phyloP scores from a whole-genome alignment of 768 basidiomycete species.

The Cytidiella melzeri region DNA sequence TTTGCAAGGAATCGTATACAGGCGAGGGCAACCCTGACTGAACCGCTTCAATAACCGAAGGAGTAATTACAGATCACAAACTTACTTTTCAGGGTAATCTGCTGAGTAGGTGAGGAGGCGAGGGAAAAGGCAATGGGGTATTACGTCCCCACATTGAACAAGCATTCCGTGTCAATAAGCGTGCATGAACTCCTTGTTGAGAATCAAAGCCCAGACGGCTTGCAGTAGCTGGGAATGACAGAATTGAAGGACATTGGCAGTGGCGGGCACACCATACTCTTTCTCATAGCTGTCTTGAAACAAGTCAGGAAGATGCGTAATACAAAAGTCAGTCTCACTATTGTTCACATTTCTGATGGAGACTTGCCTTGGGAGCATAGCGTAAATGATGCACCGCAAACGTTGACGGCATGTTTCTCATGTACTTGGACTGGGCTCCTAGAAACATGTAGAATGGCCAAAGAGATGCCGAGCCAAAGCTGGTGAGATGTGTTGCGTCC shows the following conservation, averaged over 20 bases:
- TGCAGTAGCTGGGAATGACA: slow-evolving; percentile 29
- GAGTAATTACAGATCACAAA: neutral
- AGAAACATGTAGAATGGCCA: slow-evolving; percentile 39
- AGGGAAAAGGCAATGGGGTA: slow-evolving; percentile 19
- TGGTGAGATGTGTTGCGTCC: slow-evolving; percentile 22
- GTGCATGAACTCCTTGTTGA: slow-evolving; percentile 18
- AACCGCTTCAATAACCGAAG: neutral
- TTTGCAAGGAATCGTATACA: slow-evolving; percentile 32
- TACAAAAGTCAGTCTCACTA: neutral
- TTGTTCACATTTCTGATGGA: neutral
- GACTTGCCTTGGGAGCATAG: slow-evolving; percentile 37
- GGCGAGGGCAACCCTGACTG: slow-evolving; percentile 31
- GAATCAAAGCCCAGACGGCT: slow-evolving; percentile 20
- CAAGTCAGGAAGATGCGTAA: slow-evolving; percentile 23
- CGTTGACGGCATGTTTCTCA: slow-evolving; percentile 22
- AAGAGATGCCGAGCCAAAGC: slow-evolving; percentile 20
- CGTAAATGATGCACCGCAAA: slow-evolving; percentile 35
- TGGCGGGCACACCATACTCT: slow-evolving; percentile 10
- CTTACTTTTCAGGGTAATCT: slow-evolving; percentile 33
- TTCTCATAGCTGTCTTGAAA: slow-evolving; percentile 23
- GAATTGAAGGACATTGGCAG: slow-evolving; percentile 23
- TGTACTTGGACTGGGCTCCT: slow-evolving; percentile 38
- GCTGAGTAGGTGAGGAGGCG: slow-evolving; percentile 26
- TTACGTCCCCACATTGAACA: slow-evolving; percentile 22
- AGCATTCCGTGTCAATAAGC: slow-evolving; percentile 25